Evolutionary conservation across 1,284 basidiomycete species (phyloP), one percentile per base, ranked within the genome.

Genomic region (Albatrellus sp.): DNA sequence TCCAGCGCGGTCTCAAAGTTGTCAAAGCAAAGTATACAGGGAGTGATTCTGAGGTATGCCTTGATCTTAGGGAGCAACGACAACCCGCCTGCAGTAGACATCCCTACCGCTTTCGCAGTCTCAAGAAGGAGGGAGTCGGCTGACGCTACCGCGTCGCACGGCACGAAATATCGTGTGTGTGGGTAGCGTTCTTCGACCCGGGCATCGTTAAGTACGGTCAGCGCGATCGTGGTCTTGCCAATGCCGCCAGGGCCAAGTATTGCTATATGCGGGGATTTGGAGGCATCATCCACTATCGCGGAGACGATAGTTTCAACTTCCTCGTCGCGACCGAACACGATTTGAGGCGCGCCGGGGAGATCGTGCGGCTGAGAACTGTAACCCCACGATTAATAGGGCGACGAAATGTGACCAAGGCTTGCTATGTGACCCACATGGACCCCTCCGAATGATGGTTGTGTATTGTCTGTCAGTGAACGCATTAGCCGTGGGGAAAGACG

Each of bases 1-100:
- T 60, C 54, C 61, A 60, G 62, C 1, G 55, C 51, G 0, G 60
- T 62, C 48, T 65, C 63, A 31, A 65, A 55, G 44, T 65, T 64
- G 32, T 65, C 63, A 1, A 65, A 47, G 2, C 63, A 40, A 5
- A 64, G 29, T 9, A 64, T 37, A 2, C 50, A 45, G 1, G 49
- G 13, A 44, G 36, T 11, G 55, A 45, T 17, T 44, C 46, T 4
- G 45, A 45, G 14, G 55, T 31, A 56, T 38, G 5, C 48, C 35
- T 14, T 11, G 19, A 50, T 37, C 17, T n/a, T 24, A 17, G 20
- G 5, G 41, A 41, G 37, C 5, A 37, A 19, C 1, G 44, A 34
- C 9, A 34, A 35, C 10, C 29, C 29, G 17, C 17, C 30, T 2
- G 24, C 37, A 14, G 24, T 20, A 12, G 30, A 8, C 7, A 50